Percentiles rank a stretch among this genome's conserved stretches.
These are phyloP conservation scores for Huntiella abstrusa DNA, from an alignment of 2,329 filamentous ascomycete species.

Conservation along the genomic window DNA sequence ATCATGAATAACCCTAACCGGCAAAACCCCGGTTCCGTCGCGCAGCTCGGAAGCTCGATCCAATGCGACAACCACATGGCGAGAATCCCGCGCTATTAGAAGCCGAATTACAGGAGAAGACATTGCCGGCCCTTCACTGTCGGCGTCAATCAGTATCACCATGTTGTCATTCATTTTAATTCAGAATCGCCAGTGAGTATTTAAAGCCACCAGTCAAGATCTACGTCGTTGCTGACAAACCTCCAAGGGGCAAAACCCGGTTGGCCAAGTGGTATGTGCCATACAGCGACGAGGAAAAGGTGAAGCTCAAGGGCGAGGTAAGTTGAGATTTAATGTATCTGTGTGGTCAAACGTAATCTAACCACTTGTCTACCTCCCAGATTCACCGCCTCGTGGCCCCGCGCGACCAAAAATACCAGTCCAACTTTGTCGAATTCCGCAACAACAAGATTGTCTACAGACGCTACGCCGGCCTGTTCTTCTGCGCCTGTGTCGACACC, in stretches of 20 bases:
- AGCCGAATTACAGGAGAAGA: no score
- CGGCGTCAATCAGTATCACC: not conserved
- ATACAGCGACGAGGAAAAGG: constrained; percentile 97
- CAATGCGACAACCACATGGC: no score
- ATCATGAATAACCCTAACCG: no score
- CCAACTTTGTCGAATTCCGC: constrained; percentile 94
- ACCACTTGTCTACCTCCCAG: constrained; percentile 22
- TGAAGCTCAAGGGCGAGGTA: constrained; percentile 96
- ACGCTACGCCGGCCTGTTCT: constrained; percentile 93
- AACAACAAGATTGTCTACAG: constrained; percentile 96
- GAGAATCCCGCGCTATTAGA: no score
- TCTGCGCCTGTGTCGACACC: constrained; percentile 96
- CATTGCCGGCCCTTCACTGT: no score
- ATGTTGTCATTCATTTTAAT: constrained; percentile 70
- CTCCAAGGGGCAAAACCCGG: constrained; percentile 84
- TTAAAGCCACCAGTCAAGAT: not conserved
- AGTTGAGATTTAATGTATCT: constrained; percentile 13
- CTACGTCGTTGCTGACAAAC: not conserved
- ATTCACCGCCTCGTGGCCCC: constrained; percentile 95
- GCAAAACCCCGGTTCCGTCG: no score
- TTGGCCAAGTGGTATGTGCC: constrained; percentile 98
- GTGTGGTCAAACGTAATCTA: not conserved
- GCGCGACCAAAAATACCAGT: constrained; percentile 97
- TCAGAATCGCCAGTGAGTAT: constrained; percentile 55
- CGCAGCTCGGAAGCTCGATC: no score